Percentiles rank a stretch among this genome's conserved stretches.
phyloP scores from a whole-genome alignment of 2,329 filamentous ascomycete genomes.

The Tolypocladium cylindrosporum region DNA sequence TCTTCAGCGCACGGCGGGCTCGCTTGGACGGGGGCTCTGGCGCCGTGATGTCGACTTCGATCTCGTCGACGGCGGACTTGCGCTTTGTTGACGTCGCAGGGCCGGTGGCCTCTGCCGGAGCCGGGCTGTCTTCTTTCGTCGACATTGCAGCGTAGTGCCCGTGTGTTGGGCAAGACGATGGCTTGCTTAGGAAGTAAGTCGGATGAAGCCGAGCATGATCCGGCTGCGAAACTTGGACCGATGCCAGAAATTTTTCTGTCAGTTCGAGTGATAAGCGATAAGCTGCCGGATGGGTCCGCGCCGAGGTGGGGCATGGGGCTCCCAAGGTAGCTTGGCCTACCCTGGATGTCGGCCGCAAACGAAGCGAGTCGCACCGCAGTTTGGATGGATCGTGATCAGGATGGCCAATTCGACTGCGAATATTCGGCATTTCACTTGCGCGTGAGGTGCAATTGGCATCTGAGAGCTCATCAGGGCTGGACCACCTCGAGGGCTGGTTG shows the following conservation, averaged over 20 bases:
- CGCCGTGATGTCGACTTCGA: conserved; percentile 82
- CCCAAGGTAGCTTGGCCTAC: neutral
- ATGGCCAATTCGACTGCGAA: neutral
- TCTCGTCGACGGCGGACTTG: conserved; percentile 59
- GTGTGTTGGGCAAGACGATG: neutral
- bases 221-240: neutral
- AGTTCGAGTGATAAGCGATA: conserved; percentile 12
- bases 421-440: neutral
- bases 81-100: conserved; percentile 41
- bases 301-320: neutral
- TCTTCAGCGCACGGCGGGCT: conserved; percentile 80
- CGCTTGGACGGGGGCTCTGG: conserved; percentile 95
- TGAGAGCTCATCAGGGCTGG: neutral
- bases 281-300: neutral
- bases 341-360: neutral
- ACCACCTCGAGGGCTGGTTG: too few relatives aligned
- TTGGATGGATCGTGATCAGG: neutral
- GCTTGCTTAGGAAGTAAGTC: neutral
- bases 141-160: conserved; percentile 5
- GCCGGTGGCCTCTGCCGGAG: conserved; percentile 1
- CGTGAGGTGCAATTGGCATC: neutral
- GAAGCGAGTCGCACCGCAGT: neutral
- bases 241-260: neutral
- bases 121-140: conserved; percentile 3
- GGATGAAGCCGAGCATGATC: neutral